A percentile compares a stretch with the other conserved stretches of the same genome.
Conservation (phyloP, 2,329 filamentous ascomycete species). For the Fusarium clavum region DNA sequence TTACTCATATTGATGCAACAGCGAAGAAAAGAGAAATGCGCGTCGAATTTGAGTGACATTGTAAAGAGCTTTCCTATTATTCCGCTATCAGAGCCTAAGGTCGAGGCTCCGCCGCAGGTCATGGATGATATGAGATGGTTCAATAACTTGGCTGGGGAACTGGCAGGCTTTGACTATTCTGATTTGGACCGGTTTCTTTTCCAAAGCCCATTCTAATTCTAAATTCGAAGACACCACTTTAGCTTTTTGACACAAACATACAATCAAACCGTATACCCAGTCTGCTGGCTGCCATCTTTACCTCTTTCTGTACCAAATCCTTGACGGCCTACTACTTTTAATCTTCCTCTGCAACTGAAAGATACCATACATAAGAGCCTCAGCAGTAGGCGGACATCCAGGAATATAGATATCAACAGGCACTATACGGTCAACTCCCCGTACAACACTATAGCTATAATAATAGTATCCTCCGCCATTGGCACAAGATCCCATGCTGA, state of each 20-base stretch:
- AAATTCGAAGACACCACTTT: accelerated
- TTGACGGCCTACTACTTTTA: conserved; percentile 59
- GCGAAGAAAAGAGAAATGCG: conserved; percentile 60
- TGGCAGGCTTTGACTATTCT: conserved; percentile 57
- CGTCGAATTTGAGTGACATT: conserved; percentile 53
- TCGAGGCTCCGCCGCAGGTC: conserved; percentile 17
- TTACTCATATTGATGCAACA: conserved; percentile 65
- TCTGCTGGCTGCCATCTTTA: background rate
- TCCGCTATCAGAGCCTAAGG: conserved; percentile 8
- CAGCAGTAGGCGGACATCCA: conserved; percentile 66
- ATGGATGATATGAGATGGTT: conserved; percentile 50
- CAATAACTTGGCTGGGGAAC: conserved; percentile 57
- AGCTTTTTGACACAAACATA: accelerated
- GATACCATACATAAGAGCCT: conserved; percentile 66
- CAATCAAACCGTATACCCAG: background rate
- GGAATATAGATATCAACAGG: conserved; percentile 77
- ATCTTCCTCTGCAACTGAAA: conserved; percentile 79
- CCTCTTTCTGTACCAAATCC: conserved; percentile 65
- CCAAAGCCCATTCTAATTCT: conserved; percentile 9
- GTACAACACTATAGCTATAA: conserved; percentile 75
- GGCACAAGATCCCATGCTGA: conserved; percentile 77
- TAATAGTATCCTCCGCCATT: conserved; percentile 81
- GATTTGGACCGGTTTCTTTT: conserved; percentile 57
- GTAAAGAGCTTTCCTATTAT: conserved; percentile 50
- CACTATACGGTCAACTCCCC: conserved; percentile 73